Percentiles rank a stretch among this genome's conserved stretches.
Conservation (phyloP, 495 filamentous ascomycete species). For the Podospora didyma region DNA sequence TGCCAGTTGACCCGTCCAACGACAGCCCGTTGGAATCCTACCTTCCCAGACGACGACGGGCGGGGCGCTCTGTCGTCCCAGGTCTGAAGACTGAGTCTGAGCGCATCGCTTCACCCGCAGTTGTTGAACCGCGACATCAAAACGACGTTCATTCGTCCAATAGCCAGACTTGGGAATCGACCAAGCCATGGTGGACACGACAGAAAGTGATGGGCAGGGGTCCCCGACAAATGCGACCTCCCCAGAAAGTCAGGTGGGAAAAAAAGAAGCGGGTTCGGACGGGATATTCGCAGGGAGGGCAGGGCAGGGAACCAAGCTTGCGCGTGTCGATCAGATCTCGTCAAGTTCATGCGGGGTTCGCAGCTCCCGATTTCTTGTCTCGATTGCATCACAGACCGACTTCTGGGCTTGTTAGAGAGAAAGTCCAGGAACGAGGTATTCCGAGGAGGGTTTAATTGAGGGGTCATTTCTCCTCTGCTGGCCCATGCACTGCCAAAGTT, state of each 20-base stretch:
- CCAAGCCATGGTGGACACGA: background rate
- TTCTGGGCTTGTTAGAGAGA: no score
- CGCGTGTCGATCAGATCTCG: conserved; percentile 12
- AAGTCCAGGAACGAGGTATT: no score
- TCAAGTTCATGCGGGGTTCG: conserved; percentile 14
- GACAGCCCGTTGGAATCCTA: background rate
- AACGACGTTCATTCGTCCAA: background rate
- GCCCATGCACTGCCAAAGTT: no score
- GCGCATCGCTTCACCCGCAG: background rate
- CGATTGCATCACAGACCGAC: background rate
- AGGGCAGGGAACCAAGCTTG: background rate
- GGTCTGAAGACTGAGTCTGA: conserved; percentile 2
- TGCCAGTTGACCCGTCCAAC: background rate
- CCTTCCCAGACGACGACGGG: conserved; percentile 4
- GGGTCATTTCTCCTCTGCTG: no score
- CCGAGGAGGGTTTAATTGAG: no score
- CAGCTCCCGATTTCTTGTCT: conserved; percentile 1
- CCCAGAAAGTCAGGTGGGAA: background rate
- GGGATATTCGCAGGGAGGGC: background rate
- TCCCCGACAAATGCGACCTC: conserved; percentile 13
- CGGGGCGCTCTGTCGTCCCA: background rate
- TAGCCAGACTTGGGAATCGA: background rate
- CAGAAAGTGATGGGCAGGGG: conserved; percentile 1
- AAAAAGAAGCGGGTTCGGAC: background rate
- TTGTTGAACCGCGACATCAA: background rate